Base-by-base conservation (phyloP, 1,284 basidiomycete genomes). In the Bjerkandera adusta region DNA sequence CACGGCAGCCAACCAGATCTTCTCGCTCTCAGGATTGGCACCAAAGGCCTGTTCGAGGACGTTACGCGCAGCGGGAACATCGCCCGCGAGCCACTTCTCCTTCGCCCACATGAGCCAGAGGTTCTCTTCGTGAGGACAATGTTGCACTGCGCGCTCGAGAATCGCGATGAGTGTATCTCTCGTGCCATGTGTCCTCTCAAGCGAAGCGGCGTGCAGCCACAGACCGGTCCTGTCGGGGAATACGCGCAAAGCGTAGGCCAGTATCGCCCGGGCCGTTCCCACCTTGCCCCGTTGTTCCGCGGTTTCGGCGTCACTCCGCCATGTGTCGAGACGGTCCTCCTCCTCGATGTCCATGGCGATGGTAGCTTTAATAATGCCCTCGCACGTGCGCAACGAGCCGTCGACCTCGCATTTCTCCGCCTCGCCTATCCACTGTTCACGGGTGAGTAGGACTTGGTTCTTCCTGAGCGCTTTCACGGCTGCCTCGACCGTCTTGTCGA, bases 91-190 rank as follows among this genome's bases (percentile, higher is more conserved):
- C 92, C 93, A 96, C 62, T 91, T 91, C 70, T 97, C 93, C 67
- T 97, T 95, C 3, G 96, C 96, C 46, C 89, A 85, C 90, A 97
- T 95, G 36, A 99, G 78, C 96, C 97, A 99, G 1, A 99, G 73
- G 0, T 92, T 87, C 66, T 99, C 96, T 1, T 93, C 93, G 55
- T 94, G 90, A 1, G 96, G 95, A 61, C 92, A 96, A 47, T 87
- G 83, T 47, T 87, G 75, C 15, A 96, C 92, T 0, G 95, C 94
- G 34, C 85, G 80, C 42, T 77, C 77, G 32, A 98, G 77, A 1
- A 98, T 78, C 1, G 83, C 82, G 57, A 92, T 83, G n/a, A 97
- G 75, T 12, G 87, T 83, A 52, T 90, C 85, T 43, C 85, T 89
- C 13, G 84, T 85, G 1, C 96, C 95, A 63, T 96, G 91, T 2